Percentiles rank a stretch among this genome's conserved stretches.
These are phyloP conservation scores for Solanum paucissectum DNA, from an alignment of 257 asterid genomes.

Conservation along the genomic window DNA sequence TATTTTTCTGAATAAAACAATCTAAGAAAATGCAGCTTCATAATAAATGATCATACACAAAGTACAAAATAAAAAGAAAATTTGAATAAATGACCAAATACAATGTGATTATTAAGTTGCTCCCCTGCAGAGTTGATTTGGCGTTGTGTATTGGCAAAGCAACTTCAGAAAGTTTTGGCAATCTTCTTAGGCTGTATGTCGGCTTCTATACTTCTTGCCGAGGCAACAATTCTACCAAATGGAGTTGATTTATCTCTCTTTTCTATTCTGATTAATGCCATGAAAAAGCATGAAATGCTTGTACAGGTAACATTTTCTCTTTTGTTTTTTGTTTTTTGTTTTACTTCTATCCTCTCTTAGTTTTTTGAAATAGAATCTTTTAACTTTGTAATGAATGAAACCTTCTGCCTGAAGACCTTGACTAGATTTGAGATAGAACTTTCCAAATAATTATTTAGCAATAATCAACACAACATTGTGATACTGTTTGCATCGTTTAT, in stretches of 20 bases:
- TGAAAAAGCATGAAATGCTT: constrained; percentile 34
- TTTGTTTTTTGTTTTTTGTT: not conserved
- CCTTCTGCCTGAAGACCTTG: not conserved
- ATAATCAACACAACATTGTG: not conserved
- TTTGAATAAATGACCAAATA: not conserved
- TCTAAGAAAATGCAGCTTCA: not conserved
- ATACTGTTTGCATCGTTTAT: not conserved
- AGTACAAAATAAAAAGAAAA: not conserved
- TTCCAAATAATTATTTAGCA: not conserved
- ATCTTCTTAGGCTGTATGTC: constrained; percentile 61
- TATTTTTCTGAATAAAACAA: not conserved
- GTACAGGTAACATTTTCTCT: constrained; percentile 48
- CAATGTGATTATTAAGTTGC: not conserved
- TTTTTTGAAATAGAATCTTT: not conserved
- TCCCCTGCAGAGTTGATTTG: constrained; percentile 47
- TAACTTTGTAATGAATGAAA: not conserved
- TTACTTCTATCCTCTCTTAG: not conserved
- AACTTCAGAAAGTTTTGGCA: constrained; percentile 50
- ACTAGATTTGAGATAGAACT: not conserved
- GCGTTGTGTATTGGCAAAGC: constrained; percentile 56
- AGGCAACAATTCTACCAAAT: constrained; percentile 67
- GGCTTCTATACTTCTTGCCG: constrained; percentile 68
- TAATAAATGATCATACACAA: not conserved
- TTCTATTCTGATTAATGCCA: constrained; percentile 49
- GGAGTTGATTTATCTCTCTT: constrained; percentile 66